These are phyloP conservation scores for Malus asiatica DNA, from an alignment of 306 rosid species.

Conservation along the genomic window DNA sequence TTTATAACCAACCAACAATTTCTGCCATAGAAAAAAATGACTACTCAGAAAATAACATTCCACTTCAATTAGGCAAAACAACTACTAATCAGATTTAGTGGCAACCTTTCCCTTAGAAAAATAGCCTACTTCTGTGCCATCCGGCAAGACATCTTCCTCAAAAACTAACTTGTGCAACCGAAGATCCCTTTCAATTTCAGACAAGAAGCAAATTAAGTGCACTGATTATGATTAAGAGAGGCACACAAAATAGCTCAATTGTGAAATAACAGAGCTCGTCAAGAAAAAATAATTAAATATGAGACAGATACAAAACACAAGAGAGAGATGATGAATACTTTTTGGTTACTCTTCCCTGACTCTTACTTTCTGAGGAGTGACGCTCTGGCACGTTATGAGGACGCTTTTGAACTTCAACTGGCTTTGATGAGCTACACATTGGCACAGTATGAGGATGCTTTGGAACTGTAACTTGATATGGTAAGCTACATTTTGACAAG, in stretches of 20 bases:
- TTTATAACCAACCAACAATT: slow-evolving; percentile 66
- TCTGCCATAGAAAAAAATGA: slow-evolving; percentile 38
- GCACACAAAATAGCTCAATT: neutral
- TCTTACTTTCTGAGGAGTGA: slow-evolving; percentile 47
- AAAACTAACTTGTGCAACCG: slow-evolving; percentile 88
- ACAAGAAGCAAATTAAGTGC: neutral
- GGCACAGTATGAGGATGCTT: neutral
- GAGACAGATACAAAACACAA: neutral
- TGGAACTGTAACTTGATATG: neutral
- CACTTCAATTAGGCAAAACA: slow-evolving; percentile 1
- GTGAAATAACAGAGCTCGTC: neutral
- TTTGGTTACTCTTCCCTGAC: slow-evolving; percentile 74
- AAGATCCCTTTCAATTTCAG: slow-evolving; percentile 47
- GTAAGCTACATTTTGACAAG: slow-evolving; percentile 31
- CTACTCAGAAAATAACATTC: slow-evolving; percentile 20
- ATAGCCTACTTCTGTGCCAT: slow-evolving; percentile 84
- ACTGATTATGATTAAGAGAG: neutral
- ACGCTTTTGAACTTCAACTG: neutral
- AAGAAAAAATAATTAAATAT: neutral
- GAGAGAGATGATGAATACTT: slow-evolving; percentile 37
- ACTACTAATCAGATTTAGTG: neutral
- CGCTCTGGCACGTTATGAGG: slow-evolving; percentile 17
- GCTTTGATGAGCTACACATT: neutral
- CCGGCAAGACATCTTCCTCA: slow-evolving; percentile 63
- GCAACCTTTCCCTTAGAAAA: slow-evolving; percentile 71